A percentile compares a stretch with the other conserved stretches of the same genome.
Conservation (phyloP, 306 rosid genomes). For the Argentina anserina region DNA sequence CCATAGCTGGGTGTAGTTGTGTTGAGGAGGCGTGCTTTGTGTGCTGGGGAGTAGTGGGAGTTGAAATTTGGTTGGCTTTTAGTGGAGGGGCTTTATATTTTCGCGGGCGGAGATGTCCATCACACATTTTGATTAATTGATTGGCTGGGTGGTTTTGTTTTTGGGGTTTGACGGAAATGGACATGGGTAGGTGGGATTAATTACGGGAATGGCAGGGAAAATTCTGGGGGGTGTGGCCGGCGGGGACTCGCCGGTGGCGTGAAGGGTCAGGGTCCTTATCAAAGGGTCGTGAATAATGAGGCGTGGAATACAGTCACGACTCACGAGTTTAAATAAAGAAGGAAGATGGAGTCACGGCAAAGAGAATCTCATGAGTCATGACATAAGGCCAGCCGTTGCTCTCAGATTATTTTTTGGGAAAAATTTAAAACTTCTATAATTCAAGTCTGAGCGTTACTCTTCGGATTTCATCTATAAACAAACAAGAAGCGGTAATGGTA, state of each 20-base stretch:
- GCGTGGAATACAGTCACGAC: not conserved
- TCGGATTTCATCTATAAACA: too few relatives aligned
- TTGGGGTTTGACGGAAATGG: constrained; percentile 10
- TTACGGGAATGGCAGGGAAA: constrained; percentile 26
- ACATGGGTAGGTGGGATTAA: not conserved
- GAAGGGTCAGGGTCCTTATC: not conserved
- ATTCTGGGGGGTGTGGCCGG: constrained; percentile 5
- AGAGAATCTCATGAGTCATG: not conserved
- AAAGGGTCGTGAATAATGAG: not conserved
- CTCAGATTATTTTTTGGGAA: too few relatives aligned
- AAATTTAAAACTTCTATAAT: too few relatives aligned
- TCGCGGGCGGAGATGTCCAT: constrained; percentile 28
- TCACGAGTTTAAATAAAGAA: not conserved
- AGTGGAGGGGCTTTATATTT: not conserved
- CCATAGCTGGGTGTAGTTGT: not conserved
- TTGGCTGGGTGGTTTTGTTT: constrained; percentile 13
- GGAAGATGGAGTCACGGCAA: not conserved
- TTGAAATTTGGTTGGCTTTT: constrained; percentile 12
- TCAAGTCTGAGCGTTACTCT: too few relatives aligned
- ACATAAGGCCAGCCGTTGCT: not conserved
- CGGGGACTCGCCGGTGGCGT: not conserved
- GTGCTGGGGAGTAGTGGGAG: not conserved
- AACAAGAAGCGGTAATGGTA: too few relatives aligned
- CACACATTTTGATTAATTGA: constrained; percentile 38
- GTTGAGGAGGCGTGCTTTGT: not conserved